Conservation (phyloP, 352 stramenopile species). For the Globisporangium heterothallicum region DNA sequence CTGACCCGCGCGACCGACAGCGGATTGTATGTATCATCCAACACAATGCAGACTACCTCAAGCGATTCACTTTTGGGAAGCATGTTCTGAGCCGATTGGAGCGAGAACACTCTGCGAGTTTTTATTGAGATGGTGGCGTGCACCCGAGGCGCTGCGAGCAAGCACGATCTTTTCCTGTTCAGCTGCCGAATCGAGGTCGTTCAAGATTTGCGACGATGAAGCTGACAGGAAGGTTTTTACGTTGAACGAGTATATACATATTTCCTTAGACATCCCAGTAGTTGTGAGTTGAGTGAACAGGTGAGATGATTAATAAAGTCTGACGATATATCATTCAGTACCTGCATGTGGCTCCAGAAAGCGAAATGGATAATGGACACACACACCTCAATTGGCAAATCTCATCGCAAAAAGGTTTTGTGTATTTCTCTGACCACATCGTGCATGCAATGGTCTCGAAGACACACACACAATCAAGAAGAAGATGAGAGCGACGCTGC, state of each 20-base stretch:
- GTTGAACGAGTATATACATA: background rate
- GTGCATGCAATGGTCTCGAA: background rate
- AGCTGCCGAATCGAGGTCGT: background rate
- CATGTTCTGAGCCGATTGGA: slow-evolving; percentile 89
- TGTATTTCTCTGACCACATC: no score
- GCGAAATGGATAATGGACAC: background rate
- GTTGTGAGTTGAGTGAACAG: background rate
- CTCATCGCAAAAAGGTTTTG: no score
- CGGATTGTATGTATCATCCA: slow-evolving; percentile 89
- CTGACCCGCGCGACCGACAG: slow-evolving; percentile 76
- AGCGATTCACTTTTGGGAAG: slow-evolving; percentile 91
- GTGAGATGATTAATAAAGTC: background rate
- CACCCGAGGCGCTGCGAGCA: background rate
- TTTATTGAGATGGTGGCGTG: slow-evolving; percentile 16
- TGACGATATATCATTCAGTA: background rate
- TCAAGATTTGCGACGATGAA: background rate
- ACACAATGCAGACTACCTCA: slow-evolving; percentile 88
- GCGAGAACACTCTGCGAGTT: slow-evolving; percentile 19
- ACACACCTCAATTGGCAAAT: no score
- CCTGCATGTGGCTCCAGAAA: background rate
- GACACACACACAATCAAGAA: background rate
- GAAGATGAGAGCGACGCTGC: slow-evolving; percentile 25
- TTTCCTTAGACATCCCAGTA: background rate
- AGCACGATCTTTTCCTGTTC: background rate
- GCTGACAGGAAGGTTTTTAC: background rate